Conservation (phyloP, 1,284 basidiomycete genomes). For the Sporisorium scitamineum region DNA sequence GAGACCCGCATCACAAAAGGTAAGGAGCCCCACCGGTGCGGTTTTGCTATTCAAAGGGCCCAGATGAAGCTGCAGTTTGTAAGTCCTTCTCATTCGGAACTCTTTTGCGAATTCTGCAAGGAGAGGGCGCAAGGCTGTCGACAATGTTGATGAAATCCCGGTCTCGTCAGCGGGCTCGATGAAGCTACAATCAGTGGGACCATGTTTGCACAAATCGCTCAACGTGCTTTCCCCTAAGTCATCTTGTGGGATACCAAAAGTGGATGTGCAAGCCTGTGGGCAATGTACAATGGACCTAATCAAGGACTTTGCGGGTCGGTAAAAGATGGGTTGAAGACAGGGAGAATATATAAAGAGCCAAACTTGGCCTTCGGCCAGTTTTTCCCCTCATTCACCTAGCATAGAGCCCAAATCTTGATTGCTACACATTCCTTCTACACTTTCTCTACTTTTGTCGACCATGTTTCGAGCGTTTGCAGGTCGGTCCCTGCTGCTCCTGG, state of each 20-base stretch:
- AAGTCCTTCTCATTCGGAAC: too few species aligned
- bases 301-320: background rate
- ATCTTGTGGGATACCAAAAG: background rate
- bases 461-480: background rate
- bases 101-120: too few species aligned
- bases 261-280: background rate
- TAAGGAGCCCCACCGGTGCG: too few species aligned
- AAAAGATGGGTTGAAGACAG: background rate
- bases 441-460: background rate
- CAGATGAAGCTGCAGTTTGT: too few species aligned
- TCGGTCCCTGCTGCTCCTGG: conserved; percentile 4
- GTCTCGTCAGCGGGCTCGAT: background rate
- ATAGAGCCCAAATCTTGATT: background rate
- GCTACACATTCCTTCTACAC: background rate
- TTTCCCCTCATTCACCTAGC: background rate
- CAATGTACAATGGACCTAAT: background rate
- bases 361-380: background rate
- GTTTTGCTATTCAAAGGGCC: too few species aligned
- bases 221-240: background rate
- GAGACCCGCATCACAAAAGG: too few species aligned
- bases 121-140: background rate
- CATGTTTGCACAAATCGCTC: background rate
- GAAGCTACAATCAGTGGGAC: background rate
- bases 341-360: background rate
- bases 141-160: background rate